phyloP scores from a whole-genome alignment of 164 flowering plant species.

The Kingdonia uniflora region DNA sequence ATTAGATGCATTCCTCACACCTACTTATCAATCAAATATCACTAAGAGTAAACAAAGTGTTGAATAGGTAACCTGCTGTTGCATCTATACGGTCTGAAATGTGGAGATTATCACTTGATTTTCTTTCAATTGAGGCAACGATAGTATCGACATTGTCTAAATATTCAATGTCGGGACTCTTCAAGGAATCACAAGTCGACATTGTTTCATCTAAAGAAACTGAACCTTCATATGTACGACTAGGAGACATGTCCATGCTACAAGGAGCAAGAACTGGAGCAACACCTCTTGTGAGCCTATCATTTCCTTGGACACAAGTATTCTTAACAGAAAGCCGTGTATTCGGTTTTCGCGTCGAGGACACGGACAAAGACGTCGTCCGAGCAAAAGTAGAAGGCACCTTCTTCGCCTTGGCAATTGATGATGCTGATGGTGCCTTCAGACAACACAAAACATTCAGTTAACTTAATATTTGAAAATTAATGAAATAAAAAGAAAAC shows the following conservation, averaged over 20 bases:
- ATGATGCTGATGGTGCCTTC: slow-evolving; percentile 36
- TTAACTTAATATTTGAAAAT: background rate
- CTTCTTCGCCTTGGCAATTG: slow-evolving; percentile 41
- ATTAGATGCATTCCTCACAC: background rate
- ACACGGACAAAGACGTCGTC: slow-evolving; percentile 16
- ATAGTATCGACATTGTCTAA: slow-evolving; percentile 50
- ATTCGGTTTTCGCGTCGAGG: slow-evolving; percentile 25
- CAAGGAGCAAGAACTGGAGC: slow-evolving; percentile 17
- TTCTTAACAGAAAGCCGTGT: slow-evolving; percentile 15
- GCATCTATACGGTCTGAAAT: slow-evolving; percentile 44
- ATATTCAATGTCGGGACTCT: slow-evolving; percentile 86
- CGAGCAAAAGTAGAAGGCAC: slow-evolving; percentile 18
- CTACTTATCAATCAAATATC: too few relatives aligned
- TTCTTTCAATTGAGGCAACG: slow-evolving; percentile 52
- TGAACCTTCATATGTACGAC: slow-evolving; percentile 47
- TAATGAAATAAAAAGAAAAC: slow-evolving; percentile 6
- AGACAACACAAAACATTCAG: slow-evolving; percentile 1
- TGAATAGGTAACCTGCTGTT: slow-evolving; percentile 30
- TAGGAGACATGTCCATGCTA: slow-evolving; percentile 43
- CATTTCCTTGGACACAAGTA: slow-evolving; percentile 19
- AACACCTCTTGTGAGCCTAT: slow-evolving; percentile 15
- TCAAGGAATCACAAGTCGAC: slow-evolving; percentile 86
- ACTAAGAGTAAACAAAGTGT: background rate
- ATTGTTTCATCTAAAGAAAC: slow-evolving; percentile 83
- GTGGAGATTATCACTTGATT: slow-evolving; percentile 43